Conservation (phyloP, 2,329 filamentous ascomycete genomes). For the Keithomyces neogunnii region DNA sequence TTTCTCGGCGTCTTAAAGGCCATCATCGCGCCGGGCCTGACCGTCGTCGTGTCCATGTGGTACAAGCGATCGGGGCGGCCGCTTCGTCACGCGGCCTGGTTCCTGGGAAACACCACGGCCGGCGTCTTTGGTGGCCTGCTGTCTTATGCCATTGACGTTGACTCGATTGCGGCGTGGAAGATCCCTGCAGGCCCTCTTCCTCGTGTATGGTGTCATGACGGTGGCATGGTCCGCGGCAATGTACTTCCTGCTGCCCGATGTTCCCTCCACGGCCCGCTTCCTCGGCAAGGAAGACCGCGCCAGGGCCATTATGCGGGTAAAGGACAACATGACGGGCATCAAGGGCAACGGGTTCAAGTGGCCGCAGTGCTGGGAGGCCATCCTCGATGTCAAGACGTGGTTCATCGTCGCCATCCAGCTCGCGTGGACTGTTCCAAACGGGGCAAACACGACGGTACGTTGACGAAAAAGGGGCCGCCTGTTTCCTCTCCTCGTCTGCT, state of each 20-base stretch:
- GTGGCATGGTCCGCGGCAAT: slow-evolving; percentile 10
- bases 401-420: slow-evolving; percentile 17
- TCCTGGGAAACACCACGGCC: slow-evolving; percentile 20
- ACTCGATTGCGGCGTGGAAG: slow-evolving; percentile 10
- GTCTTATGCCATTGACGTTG: slow-evolving; percentile 19
- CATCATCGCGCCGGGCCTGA: slow-evolving; percentile 18
- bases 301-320: slow-evolving; percentile 20
- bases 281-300: slow-evolving; percentile 16
- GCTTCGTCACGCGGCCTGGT: slow-evolving; percentile 21
- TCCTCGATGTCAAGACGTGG: slow-evolving; percentile 16
- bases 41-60: slow-evolving; percentile 22
- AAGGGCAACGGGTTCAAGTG: slow-evolving; percentile 17
- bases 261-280: slow-evolving; percentile 17
- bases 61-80: slow-evolving; percentile 20
- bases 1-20: slow-evolving; percentile 22
- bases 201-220: slow-evolving; percentile 15
- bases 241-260: slow-evolving; percentile 13
- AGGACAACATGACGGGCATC: slow-evolving; percentile 23
- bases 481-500: too few species aligned
- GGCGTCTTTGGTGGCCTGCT: slow-evolving; percentile 18
- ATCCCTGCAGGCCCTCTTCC: slow-evolving; percentile 18
- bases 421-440: slow-evolving; percentile 18
- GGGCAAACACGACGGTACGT: slow-evolving; percentile 16
- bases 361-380: slow-evolving; percentile 12
- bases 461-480: slow-evolving; percentile 1